Evolutionary conservation across 2,329 filamentous ascomycete species (phyloP), one percentile per base, ranked within the genome.

Genomic region (Pseudogymnoascus sp.): DNA sequence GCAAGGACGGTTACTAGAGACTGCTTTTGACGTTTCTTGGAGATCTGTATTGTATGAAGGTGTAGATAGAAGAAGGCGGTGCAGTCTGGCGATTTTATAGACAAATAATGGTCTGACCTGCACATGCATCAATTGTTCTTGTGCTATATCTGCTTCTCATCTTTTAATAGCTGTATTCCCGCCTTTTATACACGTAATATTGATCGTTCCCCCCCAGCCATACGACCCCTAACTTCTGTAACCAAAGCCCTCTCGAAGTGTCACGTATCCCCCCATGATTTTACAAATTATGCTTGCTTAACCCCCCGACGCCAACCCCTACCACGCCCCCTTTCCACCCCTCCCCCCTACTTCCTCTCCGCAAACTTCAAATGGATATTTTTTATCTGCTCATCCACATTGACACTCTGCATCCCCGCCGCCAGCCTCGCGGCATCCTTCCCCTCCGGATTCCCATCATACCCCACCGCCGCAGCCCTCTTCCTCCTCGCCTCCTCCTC

Each of bases 311-410:
- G 26, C 47, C 47, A 57, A 57, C 26, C 47, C 44, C 7, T 44
- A 4, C 33, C 31, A 21, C 11, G 7, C 26, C 3, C 3, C 26
- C 8, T 19, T 17, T 2, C 35, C 9, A 38, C 6, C 35, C n/a
- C 15, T 8, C 44, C 62, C 15, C 61, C 21, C 62, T 57, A 72
- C 64, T 73, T 73, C 64, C 68, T 68, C 35, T 73, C 72, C 11
- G 73, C 75, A 64, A 78, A 81, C 69, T 83, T 85, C 70, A 86
- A 79, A 68, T 87, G 83, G 64, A 88, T 85, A 61, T 83, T 80
- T 65, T 88, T 82, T 67, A 96, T 91, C 77, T 96, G 91, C 74
- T 96, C 91, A 73, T 95, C 89, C 38, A 96, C 87, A 72, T 91
- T 93, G 75, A 89, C 84, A 62, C 78, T 83, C 72, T 87, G 84